Conservation (phyloP, 306 rosid species). For the Pueraria montana region DNA sequence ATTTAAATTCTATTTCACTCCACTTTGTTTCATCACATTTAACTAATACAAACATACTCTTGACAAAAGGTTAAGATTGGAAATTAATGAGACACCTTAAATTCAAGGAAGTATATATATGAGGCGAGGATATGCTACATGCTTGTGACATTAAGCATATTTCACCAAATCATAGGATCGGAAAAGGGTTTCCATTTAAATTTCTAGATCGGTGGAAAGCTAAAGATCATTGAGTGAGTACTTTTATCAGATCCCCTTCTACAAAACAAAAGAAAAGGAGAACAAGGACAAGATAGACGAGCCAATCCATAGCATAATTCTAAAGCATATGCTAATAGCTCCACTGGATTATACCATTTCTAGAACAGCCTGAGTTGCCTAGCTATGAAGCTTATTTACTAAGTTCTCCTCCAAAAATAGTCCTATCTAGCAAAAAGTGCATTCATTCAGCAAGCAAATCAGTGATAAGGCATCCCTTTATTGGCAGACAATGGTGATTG, state of each 20-base stretch:
- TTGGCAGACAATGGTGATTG: neutral
- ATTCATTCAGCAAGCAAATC: no score
- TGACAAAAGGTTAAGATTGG: neutral
- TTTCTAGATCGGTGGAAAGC: neutral
- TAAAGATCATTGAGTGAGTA: neutral
- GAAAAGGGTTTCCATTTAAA: neutral
- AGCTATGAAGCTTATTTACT: neutral
- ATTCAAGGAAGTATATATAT: neutral
- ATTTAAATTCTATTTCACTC: no score
- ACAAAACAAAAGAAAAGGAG: neutral
- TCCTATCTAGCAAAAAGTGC: neutral
- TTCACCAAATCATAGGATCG: neutral
- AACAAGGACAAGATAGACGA: neutral
- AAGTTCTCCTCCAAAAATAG: neutral
- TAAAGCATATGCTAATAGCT: neutral
- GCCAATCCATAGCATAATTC: neutral
- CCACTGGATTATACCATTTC: slow-evolving; percentile 1
- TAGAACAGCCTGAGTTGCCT: neutral
- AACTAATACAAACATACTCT: neutral
- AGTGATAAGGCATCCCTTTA: neutral
- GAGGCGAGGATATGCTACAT: neutral
- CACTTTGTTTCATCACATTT: neutral
- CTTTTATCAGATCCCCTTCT: neutral
- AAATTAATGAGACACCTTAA: neutral
- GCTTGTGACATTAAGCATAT: neutral